Evolutionary conservation across 495 filamentous ascomycete species (phyloP).

Genomic region (Aspergillus cavernicola): DNA sequence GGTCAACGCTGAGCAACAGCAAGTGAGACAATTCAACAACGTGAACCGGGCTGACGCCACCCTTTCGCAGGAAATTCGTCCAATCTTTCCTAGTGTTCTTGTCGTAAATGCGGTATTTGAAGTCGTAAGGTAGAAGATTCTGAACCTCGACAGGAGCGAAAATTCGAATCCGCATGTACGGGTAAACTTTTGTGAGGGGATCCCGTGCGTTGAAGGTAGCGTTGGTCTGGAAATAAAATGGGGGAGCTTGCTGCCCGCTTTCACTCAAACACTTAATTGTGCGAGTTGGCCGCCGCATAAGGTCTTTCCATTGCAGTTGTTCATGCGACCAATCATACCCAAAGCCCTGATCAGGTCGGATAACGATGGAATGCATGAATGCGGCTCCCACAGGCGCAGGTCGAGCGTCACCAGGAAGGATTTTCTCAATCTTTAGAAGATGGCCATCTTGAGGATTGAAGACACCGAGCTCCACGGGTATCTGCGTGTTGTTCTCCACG

Average conservation of each 20-base stretch:
- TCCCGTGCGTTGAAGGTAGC: conserved; percentile 76
- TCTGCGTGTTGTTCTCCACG: conserved; percentile 96
- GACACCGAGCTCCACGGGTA: conserved; percentile 91
- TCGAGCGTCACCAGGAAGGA: conserved; percentile 84
- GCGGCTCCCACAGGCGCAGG: conserved; percentile 91
- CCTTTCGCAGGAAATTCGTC: conserved; percentile 96
- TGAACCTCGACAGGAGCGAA: conserved; percentile 91
- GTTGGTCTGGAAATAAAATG: conserved; percentile 96
- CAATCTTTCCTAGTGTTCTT: conserved; percentile 97
- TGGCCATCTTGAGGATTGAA: conserved; percentile 85
- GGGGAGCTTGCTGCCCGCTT: conserved; percentile 66
- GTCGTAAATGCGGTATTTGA: conserved; percentile 98
- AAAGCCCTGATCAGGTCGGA: conserved; percentile 94
- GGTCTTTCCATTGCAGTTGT: conserved; percentile 84
- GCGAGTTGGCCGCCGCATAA: conserved; percentile 75
- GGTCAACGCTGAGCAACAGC: conserved; percentile 83
- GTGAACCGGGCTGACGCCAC: conserved; percentile 93
- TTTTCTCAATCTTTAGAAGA: conserved; percentile 95
- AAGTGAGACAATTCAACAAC: conserved; percentile 94
- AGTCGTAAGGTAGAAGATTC: conserved; percentile 93
- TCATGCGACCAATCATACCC: conserved; percentile 93
- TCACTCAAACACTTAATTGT: conserved; percentile 86
- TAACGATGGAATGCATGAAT: conserved; percentile 83
- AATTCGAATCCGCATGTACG: conserved; percentile 88
- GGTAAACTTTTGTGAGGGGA: conserved; percentile 76